Conservation (phyloP, 352 stramenopile genomes). For the Lagenidium giganteum region DNA sequence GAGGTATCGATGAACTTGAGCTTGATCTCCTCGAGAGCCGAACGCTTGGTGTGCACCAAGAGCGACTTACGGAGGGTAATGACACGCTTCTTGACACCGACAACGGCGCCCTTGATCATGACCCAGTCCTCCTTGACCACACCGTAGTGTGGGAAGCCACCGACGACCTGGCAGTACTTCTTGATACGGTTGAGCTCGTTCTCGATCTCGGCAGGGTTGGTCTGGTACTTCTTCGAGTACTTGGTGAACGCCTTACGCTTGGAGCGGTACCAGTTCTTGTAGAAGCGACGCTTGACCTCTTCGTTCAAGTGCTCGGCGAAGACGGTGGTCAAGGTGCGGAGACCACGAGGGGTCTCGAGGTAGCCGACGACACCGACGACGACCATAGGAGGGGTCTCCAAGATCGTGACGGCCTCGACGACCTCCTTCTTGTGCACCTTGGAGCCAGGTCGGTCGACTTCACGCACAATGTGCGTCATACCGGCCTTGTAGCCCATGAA, state of each 20-base stretch:
- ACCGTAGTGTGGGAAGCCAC: conserved; percentile 99
- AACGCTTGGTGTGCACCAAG: conserved; percentile 95
- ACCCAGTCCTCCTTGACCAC: conserved; percentile 99
- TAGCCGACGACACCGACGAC: conserved; percentile 99
- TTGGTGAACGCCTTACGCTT: conserved; percentile 99
- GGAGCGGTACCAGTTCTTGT: conserved; percentile 99
- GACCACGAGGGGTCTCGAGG: conserved; percentile 98
- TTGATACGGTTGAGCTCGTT: conserved; percentile 99
- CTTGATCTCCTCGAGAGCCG: conserved; percentile 96
- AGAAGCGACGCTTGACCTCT: conserved; percentile 99
- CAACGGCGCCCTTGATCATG: conserved; percentile 99
- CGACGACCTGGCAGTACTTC: conserved; percentile 99
- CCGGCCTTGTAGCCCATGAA: conserved; percentile 99
- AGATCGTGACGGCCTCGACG: conserved; percentile 99
- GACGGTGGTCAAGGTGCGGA: conserved; percentile 99
- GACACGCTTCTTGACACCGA: conserved; percentile 98
- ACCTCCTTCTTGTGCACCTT: conserved; percentile 99
- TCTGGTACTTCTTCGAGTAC: conserved; percentile 99
- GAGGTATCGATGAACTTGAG: conserved; percentile 96
- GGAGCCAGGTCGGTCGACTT: conserved; percentile 98
- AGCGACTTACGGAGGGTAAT: conserved; percentile 99
- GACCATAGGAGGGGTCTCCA: conserved; percentile 99
- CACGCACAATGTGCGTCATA: conserved; percentile 99
- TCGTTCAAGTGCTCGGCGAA: conserved; percentile 99
- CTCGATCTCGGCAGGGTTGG: conserved; percentile 89